Percentiles rank a stretch among this genome's conserved stretches.
Conservation (phyloP, 1,139 yeast species). For the Magnusiomyces sp. region DNA sequence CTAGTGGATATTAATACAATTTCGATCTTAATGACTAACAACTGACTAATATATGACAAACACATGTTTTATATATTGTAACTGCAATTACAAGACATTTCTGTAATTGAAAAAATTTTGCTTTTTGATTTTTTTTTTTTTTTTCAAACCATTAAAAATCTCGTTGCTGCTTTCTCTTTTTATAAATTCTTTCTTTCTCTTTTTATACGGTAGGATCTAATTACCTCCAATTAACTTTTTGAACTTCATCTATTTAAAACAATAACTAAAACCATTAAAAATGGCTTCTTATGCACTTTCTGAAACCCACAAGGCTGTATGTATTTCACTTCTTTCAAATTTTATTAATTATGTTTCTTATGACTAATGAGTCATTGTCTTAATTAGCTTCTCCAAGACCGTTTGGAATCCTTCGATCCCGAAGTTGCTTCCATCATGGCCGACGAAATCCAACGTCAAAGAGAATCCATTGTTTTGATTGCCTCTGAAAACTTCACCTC, state of each 20-base stretch:
- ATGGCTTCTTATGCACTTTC: constrained; percentile 30
- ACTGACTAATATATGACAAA: no score
- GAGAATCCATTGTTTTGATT: constrained; percentile 80
- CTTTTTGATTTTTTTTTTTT: not conserved
- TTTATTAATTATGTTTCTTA: not conserved
- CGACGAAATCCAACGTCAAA: constrained; percentile 75
- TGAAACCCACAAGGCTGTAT: constrained; percentile 27
- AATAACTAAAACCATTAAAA: constrained; percentile 11
- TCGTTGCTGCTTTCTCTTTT: not conserved
- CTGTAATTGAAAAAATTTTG: constrained; percentile 4
- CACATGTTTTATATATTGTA: no score
- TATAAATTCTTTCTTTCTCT: not conserved
- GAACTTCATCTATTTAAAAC: constrained; percentile 1
- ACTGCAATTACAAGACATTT: no score
- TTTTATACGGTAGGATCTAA: constrained; percentile 5
- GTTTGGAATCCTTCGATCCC: constrained; percentile 55
- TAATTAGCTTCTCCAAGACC: constrained; percentile 26
- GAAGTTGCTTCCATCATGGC: constrained; percentile 71
- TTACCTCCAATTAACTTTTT: not conserved
- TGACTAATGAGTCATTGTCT: not conserved
- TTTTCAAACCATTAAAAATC: no score
- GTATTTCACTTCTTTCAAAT: constrained; percentile 6
- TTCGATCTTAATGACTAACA: no score
- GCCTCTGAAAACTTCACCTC: constrained; percentile 96
- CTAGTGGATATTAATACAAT: no score